Evolutionary conservation across 1,284 basidiomycete genomes (phyloP).

Genomic region (Cystobasidium sp.): DNA sequence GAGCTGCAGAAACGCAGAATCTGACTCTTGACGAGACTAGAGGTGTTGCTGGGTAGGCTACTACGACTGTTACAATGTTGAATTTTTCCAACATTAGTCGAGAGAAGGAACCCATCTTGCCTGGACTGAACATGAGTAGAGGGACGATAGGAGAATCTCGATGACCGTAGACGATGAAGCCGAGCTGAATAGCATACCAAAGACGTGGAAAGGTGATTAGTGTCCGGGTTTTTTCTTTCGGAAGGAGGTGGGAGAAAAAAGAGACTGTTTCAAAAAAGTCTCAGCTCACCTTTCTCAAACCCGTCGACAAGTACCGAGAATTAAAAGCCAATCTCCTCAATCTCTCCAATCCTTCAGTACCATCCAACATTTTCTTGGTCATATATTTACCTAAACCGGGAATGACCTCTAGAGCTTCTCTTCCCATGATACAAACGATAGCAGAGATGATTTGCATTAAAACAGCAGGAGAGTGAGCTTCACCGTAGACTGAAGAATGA

Average conservation of each 20-base stretch:
- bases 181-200: slow-evolving; percentile 61
- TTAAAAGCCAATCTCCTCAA: slow-evolving; percentile 93
- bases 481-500: slow-evolving; percentile 85
- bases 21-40: slow-evolving; percentile 86
- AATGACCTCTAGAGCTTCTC: slow-evolving; percentile 55
- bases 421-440: slow-evolving; percentile 95
- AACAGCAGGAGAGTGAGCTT: slow-evolving; percentile 88
- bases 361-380: slow-evolving; percentile 71
- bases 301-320: slow-evolving; percentile 85
- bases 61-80: slow-evolving; percentile 81
- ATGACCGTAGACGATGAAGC: slow-evolving; percentile 95
- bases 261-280: not conserved
- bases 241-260: not conserved
- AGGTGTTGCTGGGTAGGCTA: slow-evolving; percentile 77
- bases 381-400: slow-evolving; percentile 75
- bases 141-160: slow-evolving; percentile 92
- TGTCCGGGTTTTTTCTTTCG: not conserved
- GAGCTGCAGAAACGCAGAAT: slow-evolving; percentile 91
- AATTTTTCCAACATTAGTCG: slow-evolving; percentile 81
- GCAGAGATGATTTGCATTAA: slow-evolving; percentile 88
- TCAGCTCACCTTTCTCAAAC: slow-evolving; percentile 67
- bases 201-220: not conserved
- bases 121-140: slow-evolving; percentile 88
- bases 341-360: slow-evolving; percentile 78
- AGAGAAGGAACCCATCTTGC: slow-evolving; percentile 60